A percentile compares a stretch with the other conserved stretches of the same genome.
Evolutionary conservation across 176 grass and related monocot species (phyloP).

Genomic region (Eleusine indica): DNA sequence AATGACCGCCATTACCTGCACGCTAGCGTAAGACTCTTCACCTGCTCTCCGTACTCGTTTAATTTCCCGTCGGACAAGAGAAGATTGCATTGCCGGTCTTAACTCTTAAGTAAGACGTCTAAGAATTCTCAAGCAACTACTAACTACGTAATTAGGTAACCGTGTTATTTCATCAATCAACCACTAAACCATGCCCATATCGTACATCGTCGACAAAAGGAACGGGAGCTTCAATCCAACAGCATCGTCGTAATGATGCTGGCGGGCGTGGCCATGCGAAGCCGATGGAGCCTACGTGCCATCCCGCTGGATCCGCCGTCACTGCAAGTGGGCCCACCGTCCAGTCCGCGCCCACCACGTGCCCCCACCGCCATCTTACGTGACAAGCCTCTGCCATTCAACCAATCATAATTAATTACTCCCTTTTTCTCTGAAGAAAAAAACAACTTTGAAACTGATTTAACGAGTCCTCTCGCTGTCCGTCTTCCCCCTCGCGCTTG

Average conservation of each 20-base stretch:
- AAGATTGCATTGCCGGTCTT: no score
- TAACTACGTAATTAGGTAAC: no score
- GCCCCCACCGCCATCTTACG: neutral
- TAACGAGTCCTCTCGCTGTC: neutral
- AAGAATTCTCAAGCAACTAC: neutral
- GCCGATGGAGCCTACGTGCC: neutral
- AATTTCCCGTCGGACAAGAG: no score
- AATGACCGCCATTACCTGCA: neutral
- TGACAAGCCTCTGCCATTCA: neutral
- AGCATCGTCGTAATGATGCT: no score
- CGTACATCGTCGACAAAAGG: no score
- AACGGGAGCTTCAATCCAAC: neutral
- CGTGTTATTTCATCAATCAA: no score
- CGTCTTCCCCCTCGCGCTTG: neutral
- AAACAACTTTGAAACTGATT: neutral
- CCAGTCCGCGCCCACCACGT: constrained; percentile 4
- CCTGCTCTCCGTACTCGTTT: no score
- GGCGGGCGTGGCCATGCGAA: neutral
- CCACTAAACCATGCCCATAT: no score
- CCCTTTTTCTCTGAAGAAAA: neutral
- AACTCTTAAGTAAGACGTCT: neutral
- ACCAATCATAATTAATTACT: neutral
- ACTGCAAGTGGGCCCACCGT: neutral
- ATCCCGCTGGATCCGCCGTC: neutral
- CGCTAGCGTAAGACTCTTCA: no score